phyloP scores from a whole-genome alignment of 2,329 filamentous ascomycete genomes.

The Claviceps purpurea region DNA sequence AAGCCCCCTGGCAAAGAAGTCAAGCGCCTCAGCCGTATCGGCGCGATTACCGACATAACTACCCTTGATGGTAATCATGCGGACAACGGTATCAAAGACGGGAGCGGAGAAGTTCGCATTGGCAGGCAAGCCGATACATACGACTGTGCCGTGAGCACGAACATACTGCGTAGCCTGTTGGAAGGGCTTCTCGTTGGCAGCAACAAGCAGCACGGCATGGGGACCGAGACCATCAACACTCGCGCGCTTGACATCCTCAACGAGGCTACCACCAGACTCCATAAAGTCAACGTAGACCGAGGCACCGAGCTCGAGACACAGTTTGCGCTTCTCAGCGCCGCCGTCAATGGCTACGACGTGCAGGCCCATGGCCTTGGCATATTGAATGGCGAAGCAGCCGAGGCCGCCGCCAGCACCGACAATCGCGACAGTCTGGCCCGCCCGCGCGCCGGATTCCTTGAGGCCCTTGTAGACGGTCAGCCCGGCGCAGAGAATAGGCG shows the following conservation, averaged over 20 bases:
- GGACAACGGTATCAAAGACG: slow-evolving; percentile 77
- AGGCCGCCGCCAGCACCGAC: slow-evolving; percentile 79
- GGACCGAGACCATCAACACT: slow-evolving; percentile 73
- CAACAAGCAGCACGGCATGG: slow-evolving; percentile 75
- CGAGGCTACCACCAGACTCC: slow-evolving; percentile 27
- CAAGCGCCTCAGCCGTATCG: slow-evolving; percentile 77
- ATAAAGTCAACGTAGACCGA: slow-evolving; percentile 65
- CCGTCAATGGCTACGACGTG: slow-evolving; percentile 69
- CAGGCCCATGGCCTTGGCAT: slow-evolving; percentile 82
- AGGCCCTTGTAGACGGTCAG: slow-evolving; percentile 87
- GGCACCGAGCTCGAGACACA: slow-evolving; percentile 59
- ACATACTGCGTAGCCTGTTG: slow-evolving; percentile 87
- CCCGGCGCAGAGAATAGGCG: slow-evolving; percentile 72
- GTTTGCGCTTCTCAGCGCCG: slow-evolving; percentile 53
- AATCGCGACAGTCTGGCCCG: slow-evolving; percentile 69
- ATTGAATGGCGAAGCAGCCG: slow-evolving; percentile 68
- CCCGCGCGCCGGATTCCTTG: slow-evolving; percentile 63
- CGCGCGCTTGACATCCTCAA: slow-evolving; percentile 63
- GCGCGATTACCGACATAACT: slow-evolving; percentile 88
- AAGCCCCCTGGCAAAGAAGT: slow-evolving; percentile 73
- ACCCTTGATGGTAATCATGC: slow-evolving; percentile 87
- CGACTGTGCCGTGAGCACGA: slow-evolving; percentile 65
- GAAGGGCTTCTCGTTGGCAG: slow-evolving; percentile 83
- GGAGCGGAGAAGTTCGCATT: slow-evolving; percentile 68
- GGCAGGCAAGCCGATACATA: slow-evolving; percentile 81